Evolutionary conservation across 148 eudicot species (phyloP), one percentile per base, ranked within the genome.

Genomic region (Nyssa sinensis): DNA sequence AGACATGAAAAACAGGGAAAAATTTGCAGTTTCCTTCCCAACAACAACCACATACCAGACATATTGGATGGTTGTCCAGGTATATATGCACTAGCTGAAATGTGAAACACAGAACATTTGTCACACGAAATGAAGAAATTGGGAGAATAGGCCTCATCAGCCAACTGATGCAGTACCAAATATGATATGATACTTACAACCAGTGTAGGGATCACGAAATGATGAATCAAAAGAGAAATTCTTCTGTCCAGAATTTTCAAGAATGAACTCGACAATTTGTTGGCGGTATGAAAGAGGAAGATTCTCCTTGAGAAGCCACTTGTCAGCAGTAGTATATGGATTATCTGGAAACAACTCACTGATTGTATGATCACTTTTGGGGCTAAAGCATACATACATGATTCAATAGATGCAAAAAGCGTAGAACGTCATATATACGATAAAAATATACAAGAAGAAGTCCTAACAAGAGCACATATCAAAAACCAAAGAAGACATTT

Each of bases 121-220:
- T 70, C 9, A 69, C 30, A 17, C 66, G 23, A 72, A 64, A 84
- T 32, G 25, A 70, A 80, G 67, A 34, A 64, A 44, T 30, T 11
- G 32, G 27, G 3, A 31, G 71, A 62, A 35, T 32, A 23, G 25
- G 21, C 57, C 66, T 34, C 39, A 31, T 65, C 64, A 41, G 61
- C 57, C 31, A 65, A 71, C 75, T 31, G 30, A 31, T 66, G 29
- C 8, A 34, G 37, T 14, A 74, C 31, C 35, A 62, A 24, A 62
- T 30, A 61, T 24, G 23, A 58, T 34, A 21, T 53, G 33, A 65
- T 68, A 77, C 93, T 90, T 80, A 96, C 99, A 80, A 60, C 99
- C 99, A 72, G 99, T 96, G 75, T 72, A 96, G 53, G 99, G 99
- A 83, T 96, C 99, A 74, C 95, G 84, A 84, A 84, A 96, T n/a